Percentiles rank a stretch among this genome's conserved stretches.
Conservation (phyloP, 805 yeast genomes). For the Ogataea salicorniae region DNA sequence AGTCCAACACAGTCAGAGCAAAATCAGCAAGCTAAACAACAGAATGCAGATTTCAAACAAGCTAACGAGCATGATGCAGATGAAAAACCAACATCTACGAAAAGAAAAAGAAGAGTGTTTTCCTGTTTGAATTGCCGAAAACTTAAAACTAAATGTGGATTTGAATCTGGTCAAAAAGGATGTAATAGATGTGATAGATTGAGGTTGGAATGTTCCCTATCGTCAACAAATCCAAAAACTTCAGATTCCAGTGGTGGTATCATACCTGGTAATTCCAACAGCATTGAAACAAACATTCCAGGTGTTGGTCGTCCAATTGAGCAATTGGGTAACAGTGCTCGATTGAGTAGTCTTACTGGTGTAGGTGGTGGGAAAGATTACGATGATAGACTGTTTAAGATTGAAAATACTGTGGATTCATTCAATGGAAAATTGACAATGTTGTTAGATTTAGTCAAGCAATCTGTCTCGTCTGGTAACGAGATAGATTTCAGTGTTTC, state of each 20-base stretch:
- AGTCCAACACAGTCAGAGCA: no score
- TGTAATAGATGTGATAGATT: slow-evolving; percentile 51
- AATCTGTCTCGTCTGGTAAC: slow-evolving; percentile 8
- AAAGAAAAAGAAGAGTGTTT: slow-evolving; percentile 29
- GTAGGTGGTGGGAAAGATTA: background rate
- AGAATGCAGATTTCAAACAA: background rate
- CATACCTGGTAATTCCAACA: background rate
- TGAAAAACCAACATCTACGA: slow-evolving; percentile 1
- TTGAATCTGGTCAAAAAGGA: slow-evolving; percentile 36
- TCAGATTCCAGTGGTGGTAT: no score
- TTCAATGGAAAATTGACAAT: slow-evolving; percentile 12
- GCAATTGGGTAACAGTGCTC: background rate
- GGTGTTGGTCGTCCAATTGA: background rate
- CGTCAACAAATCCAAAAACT: slow-evolving; percentile 9
- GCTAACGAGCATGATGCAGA: background rate
- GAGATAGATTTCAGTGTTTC: slow-evolving; percentile 10
- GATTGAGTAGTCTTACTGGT: background rate
- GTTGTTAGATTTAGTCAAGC: slow-evolving; percentile 14
- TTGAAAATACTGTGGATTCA: slow-evolving; percentile 15
- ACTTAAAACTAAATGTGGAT: slow-evolving; percentile 55
- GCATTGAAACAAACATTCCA: background rate
- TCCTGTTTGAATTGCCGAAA: slow-evolving; percentile 48
- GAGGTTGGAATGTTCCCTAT: slow-evolving; percentile 43
- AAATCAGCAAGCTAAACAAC: background rate
- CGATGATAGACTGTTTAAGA: slow-evolving; percentile 8